Percentiles rank a stretch among this genome's conserved stretches.
phyloP scores from a whole-genome alignment of 179 eudicot species.

The Pouteria campechiana region DNA sequence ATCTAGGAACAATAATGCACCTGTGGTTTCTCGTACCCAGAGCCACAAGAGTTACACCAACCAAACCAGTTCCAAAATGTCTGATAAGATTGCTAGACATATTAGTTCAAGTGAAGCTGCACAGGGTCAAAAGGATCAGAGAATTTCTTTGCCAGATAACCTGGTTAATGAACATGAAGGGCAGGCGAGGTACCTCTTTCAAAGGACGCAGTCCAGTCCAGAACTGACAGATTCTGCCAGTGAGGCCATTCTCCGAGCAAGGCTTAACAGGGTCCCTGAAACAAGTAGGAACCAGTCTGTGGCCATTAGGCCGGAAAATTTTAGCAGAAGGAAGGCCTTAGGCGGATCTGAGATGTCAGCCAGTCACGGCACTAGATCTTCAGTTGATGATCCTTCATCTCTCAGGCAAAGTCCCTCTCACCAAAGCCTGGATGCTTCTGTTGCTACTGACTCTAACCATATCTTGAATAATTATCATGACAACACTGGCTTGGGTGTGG shows the following conservation, averaged over 20 bases:
- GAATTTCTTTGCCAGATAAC: slow-evolving; percentile 10
- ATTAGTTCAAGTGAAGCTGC: slow-evolving; percentile 10
- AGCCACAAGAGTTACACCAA: slow-evolving; percentile 6
- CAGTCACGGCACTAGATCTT: slow-evolving; percentile 7
- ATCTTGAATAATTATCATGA: slow-evolving; percentile 5
- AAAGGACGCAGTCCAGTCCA: slow-evolving; percentile 42
- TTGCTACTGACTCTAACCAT: slow-evolving; percentile 8
- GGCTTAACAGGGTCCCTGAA: slow-evolving; percentile 13
- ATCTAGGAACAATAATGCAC: not conserved
- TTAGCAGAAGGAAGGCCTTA: slow-evolving; percentile 9
- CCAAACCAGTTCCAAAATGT: slow-evolving; percentile 9
- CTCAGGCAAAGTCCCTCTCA: slow-evolving; percentile 12
- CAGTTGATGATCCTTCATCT: slow-evolving; percentile 6
- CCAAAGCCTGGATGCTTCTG: slow-evolving; percentile 2
- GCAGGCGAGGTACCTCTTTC: slow-evolving; percentile 23
- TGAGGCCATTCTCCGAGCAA: slow-evolving; percentile 12
- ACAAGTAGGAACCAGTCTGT: slow-evolving; percentile 10
- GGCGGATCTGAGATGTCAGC: slow-evolving; percentile 12
- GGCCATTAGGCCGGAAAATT: slow-evolving; percentile 7
- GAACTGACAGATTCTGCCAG: slow-evolving; percentile 24
- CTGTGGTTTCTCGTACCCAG: not conserved
- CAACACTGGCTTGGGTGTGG: slow-evolving; percentile 2
- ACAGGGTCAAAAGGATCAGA: slow-evolving; percentile 15
- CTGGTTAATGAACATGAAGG: slow-evolving; percentile 17
- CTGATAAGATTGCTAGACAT: slow-evolving; percentile 11